Base-by-base conservation (phyloP, 805 yeast species). In the Candida palmyrensis region DNA sequence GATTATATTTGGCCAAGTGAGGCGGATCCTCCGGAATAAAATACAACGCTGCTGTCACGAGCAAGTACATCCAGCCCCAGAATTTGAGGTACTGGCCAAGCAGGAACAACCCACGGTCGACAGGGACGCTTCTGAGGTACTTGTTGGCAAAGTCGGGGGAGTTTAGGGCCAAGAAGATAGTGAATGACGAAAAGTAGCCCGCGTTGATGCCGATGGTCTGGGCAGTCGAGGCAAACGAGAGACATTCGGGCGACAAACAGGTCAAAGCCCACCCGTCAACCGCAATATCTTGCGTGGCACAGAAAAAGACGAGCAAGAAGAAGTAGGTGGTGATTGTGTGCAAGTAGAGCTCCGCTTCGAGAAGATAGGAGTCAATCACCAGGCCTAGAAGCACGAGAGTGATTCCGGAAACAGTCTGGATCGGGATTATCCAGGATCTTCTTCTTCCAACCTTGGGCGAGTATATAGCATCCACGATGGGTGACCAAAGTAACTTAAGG, bases 221-320 rank as follows among this genome's bases (percentile, higher is more conserved):
- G 0, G 98, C 98, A 0, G 98, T 92, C 4, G 96, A 85, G 0
- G 98, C 97, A 62, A 78, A 92, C 12, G 94, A 79, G 40, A 92
- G 66, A 10, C 94, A 82, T 18, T 75, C 75, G 17, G 79, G 78
- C 12, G 89, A 77, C 33, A 92, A 66, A 25, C 90, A 77, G 1
- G 96, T 92, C 49, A 92, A 63, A 0, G 97, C 97, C 98, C 98
- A 92, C 8, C 98, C 97, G 61, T 92, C 98, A 15, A 92, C 98
- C 0, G 98, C 97, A 36, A 92, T 92, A 54, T 92, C 98, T 57
- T 92, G 98, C 0, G 98, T 90, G 1, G 97, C 97, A 62, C 97
- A 89, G 39, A 89, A 68, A 37, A 90, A 75, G 20, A 92, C 92
- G 38, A 92, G 63, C 15, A 77, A 43, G 47, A 89, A 84, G 58